A percentile compares a stretch with the other conserved stretches of the same genome.
phyloP scores from a whole-genome alignment of 495 filamentous ascomycete genomes.

The Amniculicola lignicola region DNA sequence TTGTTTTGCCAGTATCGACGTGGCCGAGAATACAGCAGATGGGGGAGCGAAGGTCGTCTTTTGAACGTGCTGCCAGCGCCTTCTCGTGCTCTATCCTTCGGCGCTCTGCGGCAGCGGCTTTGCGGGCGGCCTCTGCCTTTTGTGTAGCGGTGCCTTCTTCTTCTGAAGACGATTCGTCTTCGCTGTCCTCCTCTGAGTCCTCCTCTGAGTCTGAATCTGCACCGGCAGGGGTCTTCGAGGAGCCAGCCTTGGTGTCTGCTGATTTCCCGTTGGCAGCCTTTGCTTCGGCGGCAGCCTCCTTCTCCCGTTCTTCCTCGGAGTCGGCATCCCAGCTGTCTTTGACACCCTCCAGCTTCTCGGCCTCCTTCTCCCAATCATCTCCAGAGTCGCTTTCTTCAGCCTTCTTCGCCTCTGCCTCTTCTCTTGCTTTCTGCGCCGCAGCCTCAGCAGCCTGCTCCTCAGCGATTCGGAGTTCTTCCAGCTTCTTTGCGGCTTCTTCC shows the following conservation, averaged over 20 bases:
- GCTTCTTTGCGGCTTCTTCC: slow-evolving; percentile 55
- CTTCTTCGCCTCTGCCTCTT: slow-evolving; percentile 58
- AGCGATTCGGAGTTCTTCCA: slow-evolving; percentile 42
- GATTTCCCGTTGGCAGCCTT: slow-evolving; percentile 6
- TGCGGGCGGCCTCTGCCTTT: slow-evolving; percentile 66
- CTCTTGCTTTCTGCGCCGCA: slow-evolving; percentile 55
- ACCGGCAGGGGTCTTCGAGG: slow-evolving; percentile 38
- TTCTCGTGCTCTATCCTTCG: slow-evolving; percentile 86
- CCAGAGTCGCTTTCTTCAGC: slow-evolving; percentile 55
- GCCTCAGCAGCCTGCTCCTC: slow-evolving; percentile 45
- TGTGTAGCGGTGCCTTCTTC: slow-evolving; percentile 67
- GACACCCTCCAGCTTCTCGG: slow-evolving; percentile 70
- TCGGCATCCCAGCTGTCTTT: slow-evolving; percentile 96
- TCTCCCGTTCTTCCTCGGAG: slow-evolving; percentile 69
- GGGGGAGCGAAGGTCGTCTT: slow-evolving; percentile 90
- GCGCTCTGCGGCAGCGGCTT: slow-evolving; percentile 86
- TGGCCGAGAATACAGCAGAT: slow-evolving; percentile 99
- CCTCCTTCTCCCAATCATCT: slow-evolving; percentile 88
- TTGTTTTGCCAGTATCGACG: slow-evolving; percentile 99
- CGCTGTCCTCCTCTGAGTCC: slow-evolving; percentile 54
- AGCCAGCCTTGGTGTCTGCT: slow-evolving; percentile 1
- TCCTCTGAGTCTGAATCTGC: slow-evolving; percentile 36
- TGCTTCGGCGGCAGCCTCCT: slow-evolving; percentile 35
- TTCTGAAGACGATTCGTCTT: slow-evolving; percentile 56
- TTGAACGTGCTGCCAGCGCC: slow-evolving; percentile 84